Conservation (phyloP, 1,284 basidiomycete species). For the Inonotus hispidus region DNA sequence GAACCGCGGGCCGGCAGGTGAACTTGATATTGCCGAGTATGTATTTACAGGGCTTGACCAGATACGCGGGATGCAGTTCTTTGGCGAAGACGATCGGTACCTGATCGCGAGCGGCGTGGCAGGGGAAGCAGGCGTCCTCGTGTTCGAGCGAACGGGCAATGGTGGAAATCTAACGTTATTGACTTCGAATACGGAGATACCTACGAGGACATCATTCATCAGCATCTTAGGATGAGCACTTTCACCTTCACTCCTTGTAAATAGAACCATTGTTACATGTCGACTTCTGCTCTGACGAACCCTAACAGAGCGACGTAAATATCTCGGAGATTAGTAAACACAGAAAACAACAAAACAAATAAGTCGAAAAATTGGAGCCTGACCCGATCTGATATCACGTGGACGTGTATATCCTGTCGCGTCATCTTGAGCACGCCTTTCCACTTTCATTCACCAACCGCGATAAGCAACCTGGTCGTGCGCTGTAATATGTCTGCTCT, state of each 20-base stretch:
- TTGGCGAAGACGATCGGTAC: constrained; percentile 47
- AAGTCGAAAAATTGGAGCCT: not conserved
- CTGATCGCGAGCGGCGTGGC: constrained; percentile 50
- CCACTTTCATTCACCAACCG: too few relatives aligned
- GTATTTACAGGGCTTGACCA: constrained; percentile 61
- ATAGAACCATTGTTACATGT: not conserved
- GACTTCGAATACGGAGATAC: constrained; percentile 45
- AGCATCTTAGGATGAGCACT: constrained; percentile 24
- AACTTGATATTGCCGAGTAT: constrained; percentile 38
- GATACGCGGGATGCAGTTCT: constrained; percentile 58
- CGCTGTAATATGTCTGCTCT: not conserved
- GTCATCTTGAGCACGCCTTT: not conserved
- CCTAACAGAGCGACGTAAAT: too few relatives aligned
- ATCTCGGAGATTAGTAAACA: not conserved
- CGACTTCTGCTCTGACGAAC: too few relatives aligned
- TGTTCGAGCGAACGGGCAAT: constrained; percentile 48
- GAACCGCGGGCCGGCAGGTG: constrained; percentile 31
- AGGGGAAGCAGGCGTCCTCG: constrained; percentile 46
- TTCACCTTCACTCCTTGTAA: not conserved
- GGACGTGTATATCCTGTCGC: not conserved
- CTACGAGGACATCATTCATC: constrained; percentile 50
- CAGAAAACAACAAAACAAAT: not conserved
- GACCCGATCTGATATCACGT: not conserved
- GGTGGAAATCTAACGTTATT: constrained; percentile 48
- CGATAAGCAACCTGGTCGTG: not conserved